phyloP scores from a whole-genome alignment of 2,329 filamentous ascomycete species.

The Beauveria sp. region DNA sequence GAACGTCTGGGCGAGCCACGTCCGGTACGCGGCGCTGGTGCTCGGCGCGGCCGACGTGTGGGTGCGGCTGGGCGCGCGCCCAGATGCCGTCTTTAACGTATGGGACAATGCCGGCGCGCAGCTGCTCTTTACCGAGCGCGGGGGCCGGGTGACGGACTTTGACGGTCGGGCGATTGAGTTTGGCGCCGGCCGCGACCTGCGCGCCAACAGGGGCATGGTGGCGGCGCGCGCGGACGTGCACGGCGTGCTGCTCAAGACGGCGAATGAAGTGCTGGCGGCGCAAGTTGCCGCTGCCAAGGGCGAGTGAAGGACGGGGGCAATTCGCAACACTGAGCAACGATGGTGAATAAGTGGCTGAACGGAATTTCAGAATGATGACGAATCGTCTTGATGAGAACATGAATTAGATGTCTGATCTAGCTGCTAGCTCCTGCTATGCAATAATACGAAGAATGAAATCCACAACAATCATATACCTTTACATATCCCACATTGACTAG shows the following conservation, averaged over 20 bases:
- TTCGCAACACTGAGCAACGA: background rate
- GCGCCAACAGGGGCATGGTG: conserved; percentile 27
- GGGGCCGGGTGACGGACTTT: conserved; percentile 45
- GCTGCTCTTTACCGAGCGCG: conserved; percentile 47
- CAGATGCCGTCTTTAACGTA: conserved; percentile 21
- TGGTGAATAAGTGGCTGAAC: background rate
- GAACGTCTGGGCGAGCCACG: conserved; percentile 32
- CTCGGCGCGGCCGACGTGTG: conserved; percentile 29
- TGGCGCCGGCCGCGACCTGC: conserved; percentile 26
- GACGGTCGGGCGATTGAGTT: conserved; percentile 30
- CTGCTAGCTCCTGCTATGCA: background rate
- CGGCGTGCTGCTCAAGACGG: conserved; percentile 27
- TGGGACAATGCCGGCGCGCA: conserved; percentile 54
- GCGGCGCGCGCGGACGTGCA: conserved; percentile 40
- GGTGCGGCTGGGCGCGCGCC: conserved; percentile 22
- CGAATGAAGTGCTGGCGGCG: conserved; percentile 17
- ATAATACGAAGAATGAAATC: background rate
- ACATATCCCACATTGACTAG: background rate
- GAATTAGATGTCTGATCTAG: background rate
- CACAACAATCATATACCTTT: background rate
- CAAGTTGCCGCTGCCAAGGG: conserved; percentile 9
- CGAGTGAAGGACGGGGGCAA: no score
- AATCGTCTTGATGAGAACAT: background rate
- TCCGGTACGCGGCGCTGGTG: conserved; percentile 30
- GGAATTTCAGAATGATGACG: background rate